phyloP scores from a whole-genome alignment of 23 red algal species.

The Cyanidium caldarium region DNA sequence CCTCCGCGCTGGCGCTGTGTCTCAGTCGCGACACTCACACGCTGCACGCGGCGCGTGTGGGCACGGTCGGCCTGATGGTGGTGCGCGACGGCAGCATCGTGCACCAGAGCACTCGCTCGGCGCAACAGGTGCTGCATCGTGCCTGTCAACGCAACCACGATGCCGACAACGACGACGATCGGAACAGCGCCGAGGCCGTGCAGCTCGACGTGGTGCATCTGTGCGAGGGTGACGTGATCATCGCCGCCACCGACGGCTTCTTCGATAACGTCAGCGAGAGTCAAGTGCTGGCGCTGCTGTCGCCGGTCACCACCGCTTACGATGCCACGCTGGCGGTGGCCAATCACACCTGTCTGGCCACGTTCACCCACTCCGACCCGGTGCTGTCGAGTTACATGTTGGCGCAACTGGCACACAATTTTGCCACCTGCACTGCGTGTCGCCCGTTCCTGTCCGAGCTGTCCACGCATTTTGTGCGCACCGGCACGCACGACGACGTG shows the following conservation, averaged over 20 bases:
- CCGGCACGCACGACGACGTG: background rate
- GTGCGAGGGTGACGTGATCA: constrained; percentile 28
- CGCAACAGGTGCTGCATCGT: no score
- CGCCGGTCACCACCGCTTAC: constrained; percentile 25
- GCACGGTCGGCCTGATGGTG: background rate
- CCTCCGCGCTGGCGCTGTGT: background rate
- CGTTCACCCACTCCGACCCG: constrained; percentile 34
- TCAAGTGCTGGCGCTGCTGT: constrained; percentile 64
- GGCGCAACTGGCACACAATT: constrained; percentile 49
- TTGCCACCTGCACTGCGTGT: constrained; percentile 25
- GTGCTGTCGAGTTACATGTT: constrained; percentile 53
- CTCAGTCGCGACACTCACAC: background rate
- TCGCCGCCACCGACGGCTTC: constrained; percentile 48
- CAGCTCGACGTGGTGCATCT: constrained; percentile 13
- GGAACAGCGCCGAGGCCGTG: background rate
- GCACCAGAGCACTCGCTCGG: background rate
- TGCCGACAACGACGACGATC: background rate
- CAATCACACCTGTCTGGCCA: constrained; percentile 63
- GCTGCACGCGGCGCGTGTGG: background rate
- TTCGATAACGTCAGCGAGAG: constrained; percentile 42
- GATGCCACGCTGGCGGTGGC: constrained; percentile 48
- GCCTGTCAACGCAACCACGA: background rate
- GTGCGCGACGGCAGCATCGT: background rate
- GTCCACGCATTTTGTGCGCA: constrained; percentile 12
- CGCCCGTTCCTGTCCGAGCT: constrained; percentile 33